phyloP scores from a whole-genome alignment of 441 rosid species.

The Rhodomyrtus psidioides region DNA sequence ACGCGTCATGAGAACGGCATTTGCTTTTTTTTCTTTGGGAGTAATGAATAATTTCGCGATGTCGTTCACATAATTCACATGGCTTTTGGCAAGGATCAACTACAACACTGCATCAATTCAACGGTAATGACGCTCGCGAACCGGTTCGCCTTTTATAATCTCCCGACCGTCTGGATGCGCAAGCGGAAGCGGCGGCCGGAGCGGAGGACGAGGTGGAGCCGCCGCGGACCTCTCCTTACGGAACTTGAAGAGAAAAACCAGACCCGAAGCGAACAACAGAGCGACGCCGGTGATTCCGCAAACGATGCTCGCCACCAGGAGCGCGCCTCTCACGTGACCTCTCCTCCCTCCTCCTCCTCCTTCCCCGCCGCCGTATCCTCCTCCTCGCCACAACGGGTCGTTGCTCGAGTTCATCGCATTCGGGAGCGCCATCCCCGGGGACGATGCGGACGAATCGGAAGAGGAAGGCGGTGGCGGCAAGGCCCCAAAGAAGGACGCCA shows the following conservation, averaged over 20 bases:
- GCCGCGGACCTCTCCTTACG: constrained; percentile 6
- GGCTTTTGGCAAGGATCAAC: not conserved
- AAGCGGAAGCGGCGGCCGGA: not conserved
- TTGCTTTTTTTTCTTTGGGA: not conserved
- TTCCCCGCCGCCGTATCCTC: too few species aligned
- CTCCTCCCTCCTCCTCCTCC: not conserved
- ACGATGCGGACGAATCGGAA: not conserved
- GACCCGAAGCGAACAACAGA: constrained; percentile 37
- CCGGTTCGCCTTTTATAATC: not conserved
- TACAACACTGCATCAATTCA: not conserved
- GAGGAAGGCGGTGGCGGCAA: constrained; percentile 20
- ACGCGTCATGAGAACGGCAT: not conserved
- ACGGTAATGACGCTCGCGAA: not conserved
- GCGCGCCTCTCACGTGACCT: constrained; percentile 45
- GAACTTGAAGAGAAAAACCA: constrained; percentile 27
- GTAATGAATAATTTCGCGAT: not conserved
- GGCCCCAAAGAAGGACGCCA: constrained; percentile 54
- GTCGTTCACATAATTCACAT: not conserved
- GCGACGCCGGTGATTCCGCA: constrained; percentile 53
- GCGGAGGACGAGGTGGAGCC: not conserved
- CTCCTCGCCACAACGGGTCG: constrained; percentile 32
- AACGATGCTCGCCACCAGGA: constrained; percentile 45
- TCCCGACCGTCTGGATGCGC: not conserved
- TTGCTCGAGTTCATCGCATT: constrained; percentile 20
- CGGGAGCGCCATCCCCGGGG: constrained; percentile 23